Base-by-base conservation (phyloP, 352 stramenopile genomes). In the Globisporangium takayamanum region DNA sequence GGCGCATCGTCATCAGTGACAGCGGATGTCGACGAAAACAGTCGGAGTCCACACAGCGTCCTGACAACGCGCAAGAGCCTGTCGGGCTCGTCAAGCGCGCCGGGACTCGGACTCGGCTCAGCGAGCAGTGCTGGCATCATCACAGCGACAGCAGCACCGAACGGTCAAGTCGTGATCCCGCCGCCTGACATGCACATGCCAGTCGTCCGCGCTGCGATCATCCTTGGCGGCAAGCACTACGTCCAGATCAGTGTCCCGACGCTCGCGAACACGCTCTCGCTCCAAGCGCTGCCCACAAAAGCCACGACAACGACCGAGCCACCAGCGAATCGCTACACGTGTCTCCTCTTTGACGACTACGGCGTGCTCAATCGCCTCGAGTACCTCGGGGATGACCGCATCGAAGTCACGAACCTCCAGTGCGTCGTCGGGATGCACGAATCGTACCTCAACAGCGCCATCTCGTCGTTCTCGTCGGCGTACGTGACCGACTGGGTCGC, bases 401-500 rank as follows among this genome's bases (percentile, higher is more conserved):
- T 95, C 10, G 76, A 92, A 50, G 68, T 87, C 1, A 52, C 58
- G 28, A 90, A 96, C 53, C 62, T 96, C 1, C 72, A 80, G 51
- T 87, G 74, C 56, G 56, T 96, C 36, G 76, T 95, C 28, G 88
- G 88, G 2, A 59, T 92, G 55, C 88, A 96, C 55, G 87, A 96
- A 61, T 74, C 84, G 33, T 95, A 92, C 52, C 65, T 96, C 11
- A 96, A 96, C 70, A 88, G 72, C 52, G 82, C 82, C 6, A 60
- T 92, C 41, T 73, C 73, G n/a, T 83, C 76, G 11, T 94, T 93
- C 63, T 53, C 79, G 10, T 82, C 76, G 18, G 72, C 76, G 37
- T 77, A 85, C 53, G 72, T 96, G 53, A 57, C 56, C 54, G 88
- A 96, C 67, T 96, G 85, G 85, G 70, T 96, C 36, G 71, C 67